Percentiles rank a stretch among this genome's conserved stretches.
phyloP scores from a whole-genome alignment of 2,329 filamentous ascomycete species.

The Fusarium longipes region DNA sequence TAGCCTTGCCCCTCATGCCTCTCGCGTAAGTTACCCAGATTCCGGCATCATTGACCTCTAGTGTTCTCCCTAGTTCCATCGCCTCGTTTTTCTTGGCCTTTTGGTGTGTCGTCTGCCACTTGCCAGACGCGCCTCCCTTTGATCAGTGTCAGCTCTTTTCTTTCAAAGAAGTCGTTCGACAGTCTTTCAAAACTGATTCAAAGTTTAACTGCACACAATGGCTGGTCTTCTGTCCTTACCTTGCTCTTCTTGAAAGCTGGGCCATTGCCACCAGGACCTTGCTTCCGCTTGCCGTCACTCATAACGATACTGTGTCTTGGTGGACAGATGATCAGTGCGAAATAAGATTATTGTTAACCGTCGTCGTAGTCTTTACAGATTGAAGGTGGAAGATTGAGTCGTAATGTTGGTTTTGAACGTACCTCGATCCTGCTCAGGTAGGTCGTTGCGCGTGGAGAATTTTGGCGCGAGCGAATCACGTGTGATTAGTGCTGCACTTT shows the following conservation, averaged over 20 bases:
- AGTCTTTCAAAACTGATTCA: not conserved
- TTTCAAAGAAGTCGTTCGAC: not conserved
- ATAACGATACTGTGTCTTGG: slow-evolving; percentile 34
- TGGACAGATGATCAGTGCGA: not conserved
- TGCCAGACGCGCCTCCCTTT: slow-evolving; percentile 64
- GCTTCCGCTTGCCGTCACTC: slow-evolving; percentile 54
- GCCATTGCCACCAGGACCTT: slow-evolving; percentile 45
- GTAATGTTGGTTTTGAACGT: slow-evolving; percentile 15
- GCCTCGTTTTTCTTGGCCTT: slow-evolving; percentile 60
- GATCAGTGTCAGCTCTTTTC: slow-evolving; percentile 19
- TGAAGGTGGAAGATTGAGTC: not conserved
- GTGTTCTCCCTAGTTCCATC: slow-evolving; percentile 56
- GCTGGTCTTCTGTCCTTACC: slow-evolving; percentile 44
- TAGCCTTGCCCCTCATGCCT: slow-evolving; percentile 76
- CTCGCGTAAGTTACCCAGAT: slow-evolving; percentile 84
- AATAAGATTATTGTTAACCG: not conserved
- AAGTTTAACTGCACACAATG: not conserved
- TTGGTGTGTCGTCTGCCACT: slow-evolving; percentile 72
- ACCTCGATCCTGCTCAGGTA: not conserved
- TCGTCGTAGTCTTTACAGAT: not conserved
- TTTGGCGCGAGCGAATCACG: slow-evolving; percentile 36
- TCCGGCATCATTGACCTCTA: slow-evolving; percentile 77
- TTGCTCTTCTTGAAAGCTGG: slow-evolving; percentile 55
- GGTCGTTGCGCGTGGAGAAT: slow-evolving; percentile 33
- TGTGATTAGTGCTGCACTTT: slow-evolving; percentile 16